phyloP scores from a whole-genome alignment of 257 asterid species.

The Plantago ovata region DNA sequence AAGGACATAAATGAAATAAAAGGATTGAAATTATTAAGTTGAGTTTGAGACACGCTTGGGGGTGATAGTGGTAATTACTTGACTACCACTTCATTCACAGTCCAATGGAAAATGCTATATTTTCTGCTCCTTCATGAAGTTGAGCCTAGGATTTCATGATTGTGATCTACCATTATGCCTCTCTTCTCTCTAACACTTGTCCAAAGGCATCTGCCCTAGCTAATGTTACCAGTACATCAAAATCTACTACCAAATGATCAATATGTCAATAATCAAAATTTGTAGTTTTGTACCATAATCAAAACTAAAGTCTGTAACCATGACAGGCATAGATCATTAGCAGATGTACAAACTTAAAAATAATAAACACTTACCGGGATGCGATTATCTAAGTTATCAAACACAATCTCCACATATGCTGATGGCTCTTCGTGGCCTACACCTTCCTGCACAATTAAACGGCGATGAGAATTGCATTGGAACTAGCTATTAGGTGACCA shows the following conservation, averaged over 20 bases:
- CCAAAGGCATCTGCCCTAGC: background rate
- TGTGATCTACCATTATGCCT: no score
- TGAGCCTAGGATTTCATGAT: background rate
- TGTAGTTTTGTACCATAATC: background rate
- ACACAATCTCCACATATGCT: slow-evolving; percentile 97
- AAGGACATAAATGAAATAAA: no score
- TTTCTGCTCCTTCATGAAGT: background rate
- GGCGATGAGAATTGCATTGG: slow-evolving; percentile 1
- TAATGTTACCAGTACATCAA: background rate
- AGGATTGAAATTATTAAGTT: background rate
- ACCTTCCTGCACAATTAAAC: slow-evolving; percentile 66
- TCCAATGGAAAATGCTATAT: background rate
- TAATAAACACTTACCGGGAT: slow-evolving; percentile 55
- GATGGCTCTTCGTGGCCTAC: slow-evolving; percentile 89
- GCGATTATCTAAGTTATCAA: slow-evolving; percentile 93
- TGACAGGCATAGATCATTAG: background rate
- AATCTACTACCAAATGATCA: background rate
- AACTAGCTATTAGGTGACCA: background rate
- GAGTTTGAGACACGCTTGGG: background rate
- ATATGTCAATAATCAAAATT: background rate
- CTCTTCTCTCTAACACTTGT: no score
- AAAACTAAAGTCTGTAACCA: background rate
- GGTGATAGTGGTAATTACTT: background rate
- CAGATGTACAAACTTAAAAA: background rate
- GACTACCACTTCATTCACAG: background rate